Base-by-base conservation (phyloP, 2,329 filamentous ascomycete genomes). In the Penicillium sp. region DNA sequence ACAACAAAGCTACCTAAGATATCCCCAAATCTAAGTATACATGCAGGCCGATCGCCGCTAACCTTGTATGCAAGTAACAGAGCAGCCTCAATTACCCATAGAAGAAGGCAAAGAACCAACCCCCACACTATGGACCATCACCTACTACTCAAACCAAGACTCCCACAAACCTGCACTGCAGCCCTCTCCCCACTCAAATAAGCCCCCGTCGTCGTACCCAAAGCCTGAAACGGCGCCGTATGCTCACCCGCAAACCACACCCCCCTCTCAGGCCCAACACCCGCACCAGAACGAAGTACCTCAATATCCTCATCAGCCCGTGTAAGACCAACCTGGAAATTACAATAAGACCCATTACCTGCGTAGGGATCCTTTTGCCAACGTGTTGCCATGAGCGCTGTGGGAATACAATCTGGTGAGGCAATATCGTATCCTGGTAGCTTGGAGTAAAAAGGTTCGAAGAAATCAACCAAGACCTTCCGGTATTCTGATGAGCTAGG, bases 191-290 rank as follows among this genome's bases (percentile, higher is more conserved):
- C 93, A 74, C 91, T 92, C 92, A 92, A 96, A 76, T 92, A 97
- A 12, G 94, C 94, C 0, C 94, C 94, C 0, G 92, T 96, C 13
- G 89, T 91, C 4, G 93, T 97, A 0, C 93, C 94, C 64, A 97
- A 77, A 12, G 91, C 93, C 30, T 96, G 88, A 80, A 97, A 96
- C 4, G 93, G 93, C 58, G 92, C 89, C 24, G 92, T 96, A 78
- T 97, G 93, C 78, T 97, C 93, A 0, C 93, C 93, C 0, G 93
- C 93, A 67, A 97, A 83, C 93, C 93, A 97, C 9, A 97, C 73
- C 0, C 91, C 88, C 24, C 87, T 80, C 13, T 86, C 87, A 22
- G 67, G 35, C 0, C 79, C 80, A 49, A 83, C 71, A 0, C 85
- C 85, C 2, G 76, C 72, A 0, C 85, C 84, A 4, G 77, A 71